Evolutionary conservation across 768 basidiomycete genomes (phyloP).

Genomic region (Tulasnella sp.): DNA sequence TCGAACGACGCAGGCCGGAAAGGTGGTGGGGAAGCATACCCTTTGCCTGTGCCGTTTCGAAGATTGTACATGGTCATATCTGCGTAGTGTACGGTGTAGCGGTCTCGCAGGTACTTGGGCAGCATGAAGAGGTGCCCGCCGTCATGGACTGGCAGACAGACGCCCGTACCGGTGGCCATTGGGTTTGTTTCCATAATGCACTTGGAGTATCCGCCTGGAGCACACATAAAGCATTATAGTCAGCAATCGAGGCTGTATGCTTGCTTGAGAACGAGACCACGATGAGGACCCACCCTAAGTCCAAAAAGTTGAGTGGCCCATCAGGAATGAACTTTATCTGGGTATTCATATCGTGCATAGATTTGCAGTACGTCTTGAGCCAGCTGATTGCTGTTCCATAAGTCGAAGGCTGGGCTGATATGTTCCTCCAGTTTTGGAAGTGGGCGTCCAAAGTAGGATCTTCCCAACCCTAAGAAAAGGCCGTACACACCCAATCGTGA

Average conservation of each 20-base stretch:
- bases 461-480: not conserved
- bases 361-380: not conserved
- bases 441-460: not conserved
- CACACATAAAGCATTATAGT: not conserved
- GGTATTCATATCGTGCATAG: not conserved
- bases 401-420: not conserved
- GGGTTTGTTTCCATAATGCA: not conserved
- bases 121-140: constrained; percentile 6
- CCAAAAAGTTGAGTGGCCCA: not conserved
- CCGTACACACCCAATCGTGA: not conserved
- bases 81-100: constrained; percentile 8
- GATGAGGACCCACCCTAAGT: not conserved
- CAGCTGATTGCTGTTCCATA: not conserved
- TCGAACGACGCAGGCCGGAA: not conserved
- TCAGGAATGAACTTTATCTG: not conserved
- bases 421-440: not conserved
- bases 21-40: not conserved
- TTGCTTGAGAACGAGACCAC: not conserved
- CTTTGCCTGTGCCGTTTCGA: not conserved
- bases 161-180: not conserved
- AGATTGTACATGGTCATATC: constrained; percentile 13
- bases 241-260: not conserved
- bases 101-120: not conserved
- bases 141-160: not conserved
- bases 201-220: constrained; percentile 7